These are phyloP conservation scores for Sporothrix mexicana DNA, from an alignment of 2,329 filamentous ascomycete genomes.

Conservation along the genomic window DNA sequence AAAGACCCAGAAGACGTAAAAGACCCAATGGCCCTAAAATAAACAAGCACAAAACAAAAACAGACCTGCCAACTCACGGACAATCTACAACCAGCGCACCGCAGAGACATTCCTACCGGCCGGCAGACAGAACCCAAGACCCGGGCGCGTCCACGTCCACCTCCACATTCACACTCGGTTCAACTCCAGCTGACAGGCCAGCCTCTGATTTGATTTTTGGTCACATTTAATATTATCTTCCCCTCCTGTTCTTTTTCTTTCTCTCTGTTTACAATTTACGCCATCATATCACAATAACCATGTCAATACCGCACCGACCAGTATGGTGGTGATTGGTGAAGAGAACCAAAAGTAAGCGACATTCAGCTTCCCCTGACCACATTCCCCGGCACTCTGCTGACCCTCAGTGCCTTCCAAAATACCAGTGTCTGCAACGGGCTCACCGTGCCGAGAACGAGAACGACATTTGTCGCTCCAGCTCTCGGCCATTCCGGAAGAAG, in stretches of 20 bases:
- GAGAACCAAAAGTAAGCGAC: neutral
- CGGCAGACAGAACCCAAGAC: constrained; percentile 1
- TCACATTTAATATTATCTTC: neutral
- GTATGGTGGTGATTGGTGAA: neutral
- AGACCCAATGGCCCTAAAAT: neutral
- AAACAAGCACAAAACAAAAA: neutral
- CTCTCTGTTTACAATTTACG: neutral
- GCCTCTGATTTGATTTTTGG: neutral
- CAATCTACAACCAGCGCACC: neutral
- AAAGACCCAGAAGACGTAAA: too few relatives aligned
- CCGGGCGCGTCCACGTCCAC: neutral
- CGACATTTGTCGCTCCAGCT: constrained; percentile 20
- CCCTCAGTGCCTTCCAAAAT: neutral
- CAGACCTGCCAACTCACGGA: neutral
- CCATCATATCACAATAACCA: neutral
- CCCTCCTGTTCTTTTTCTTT: neutral
- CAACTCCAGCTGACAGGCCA: neutral
- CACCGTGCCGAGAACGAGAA: constrained; percentile 16
- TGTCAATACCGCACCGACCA: neutral
- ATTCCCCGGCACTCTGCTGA: neutral
- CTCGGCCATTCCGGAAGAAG: constrained; percentile 29
- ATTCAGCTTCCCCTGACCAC: neutral
- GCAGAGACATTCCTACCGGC: neutral
- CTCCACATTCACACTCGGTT: too few relatives aligned
- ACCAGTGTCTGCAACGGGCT: neutral